Base-by-base conservation (phyloP, 1,284 basidiomycete genomes). In the Athelia psychrophila region DNA sequence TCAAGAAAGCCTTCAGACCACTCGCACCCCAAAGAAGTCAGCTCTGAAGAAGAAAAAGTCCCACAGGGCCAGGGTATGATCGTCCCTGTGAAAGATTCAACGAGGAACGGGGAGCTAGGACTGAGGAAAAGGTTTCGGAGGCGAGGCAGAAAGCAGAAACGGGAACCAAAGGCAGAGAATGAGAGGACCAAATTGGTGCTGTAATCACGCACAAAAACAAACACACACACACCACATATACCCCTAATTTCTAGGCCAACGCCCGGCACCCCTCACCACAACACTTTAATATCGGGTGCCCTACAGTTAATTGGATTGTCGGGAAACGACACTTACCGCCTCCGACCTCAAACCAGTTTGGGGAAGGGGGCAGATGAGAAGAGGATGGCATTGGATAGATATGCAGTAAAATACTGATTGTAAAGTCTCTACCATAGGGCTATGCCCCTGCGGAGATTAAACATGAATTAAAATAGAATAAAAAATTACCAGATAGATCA, bases 371-470 rank as follows among this genome's bases (percentile, higher is more conserved):
- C n/a, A n/a, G n/a, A n/a, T n/a, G n/a, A n/a, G n/a, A n/a, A n/a
- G n/a, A n/a, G n/a, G n/a, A n/a, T n/a, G n/a, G n/a, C n/a, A n/a
- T n/a, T n/a, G n/a, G n/a, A n/a, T n/a, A n/a, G n/a, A n/a, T n/a
- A n/a, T n/a, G n/a, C n/a, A n/a, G n/a, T n/a, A n/a, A n/a, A n/a
- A n/a, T n/a, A n/a, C n/a, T n/a, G n/a, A n/a, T n/a, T n/a, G n/a
- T n/a, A n/a, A n/a, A 44, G 10, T 44, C 13, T 44, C 42, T 44
- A 44, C 12, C 42, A 44, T 44, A 44, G 42, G 42, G 42, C 42
- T 44, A 13, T 22, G 42, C 42, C 42, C 42, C 20, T 12, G 20
- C 13, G 20, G 42, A 44, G 13, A 44, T 13, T 44, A 44, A 44
- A 44, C 42, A 44, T 16, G 42, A 20, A 44, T 16, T 13, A 44